Percentiles rank a stretch among this genome's conserved stretches.
These are phyloP conservation scores for Mucor saturninus DNA, from an alignment of 371 early-diverging fungal genomes.

Conservation along the genomic window DNA sequence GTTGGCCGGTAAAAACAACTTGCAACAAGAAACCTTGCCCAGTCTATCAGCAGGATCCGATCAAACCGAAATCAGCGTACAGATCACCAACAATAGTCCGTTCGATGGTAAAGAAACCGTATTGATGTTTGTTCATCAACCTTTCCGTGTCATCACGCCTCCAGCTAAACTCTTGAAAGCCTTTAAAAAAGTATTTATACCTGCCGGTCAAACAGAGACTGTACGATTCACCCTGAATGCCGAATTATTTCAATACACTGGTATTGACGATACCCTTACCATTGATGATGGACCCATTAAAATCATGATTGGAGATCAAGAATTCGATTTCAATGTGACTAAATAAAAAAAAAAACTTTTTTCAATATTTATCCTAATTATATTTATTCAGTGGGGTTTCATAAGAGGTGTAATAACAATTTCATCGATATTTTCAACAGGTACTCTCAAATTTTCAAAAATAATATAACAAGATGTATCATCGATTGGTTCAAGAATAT, in stretches of 20 bases:
- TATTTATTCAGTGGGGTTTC: neutral
- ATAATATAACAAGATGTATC: constrained; percentile 34
- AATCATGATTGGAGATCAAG: constrained; percentile 32
- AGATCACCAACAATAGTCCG: constrained; percentile 58
- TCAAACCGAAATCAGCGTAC: constrained; percentile 36
- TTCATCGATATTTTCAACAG: constrained; percentile 5
- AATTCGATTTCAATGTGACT: constrained; percentile 28
- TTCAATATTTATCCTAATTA: neutral
- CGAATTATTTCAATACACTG: constrained; percentile 44
- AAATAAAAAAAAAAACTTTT: constrained; percentile 5
- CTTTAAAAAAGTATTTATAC: constrained; percentile 58
- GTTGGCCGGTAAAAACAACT: constrained; percentile 4
- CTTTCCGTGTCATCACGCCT: constrained; percentile 49
- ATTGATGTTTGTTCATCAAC: constrained; percentile 65
- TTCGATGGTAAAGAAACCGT: constrained; percentile 61
- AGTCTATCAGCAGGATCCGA: no score
- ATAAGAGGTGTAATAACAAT: constrained; percentile 10
- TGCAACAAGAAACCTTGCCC: no score
- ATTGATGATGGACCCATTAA: constrained; percentile 38
- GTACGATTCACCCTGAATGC: constrained; percentile 50
- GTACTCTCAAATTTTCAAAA: constrained; percentile 32
- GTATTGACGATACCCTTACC: constrained; percentile 33
- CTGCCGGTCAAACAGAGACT: constrained; percentile 40
- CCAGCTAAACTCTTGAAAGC: constrained; percentile 49
- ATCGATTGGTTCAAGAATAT: constrained; percentile 32